Conservation (phyloP, 2,329 filamentous ascomycete genomes). For the Arthrobotrys conoides region DNA sequence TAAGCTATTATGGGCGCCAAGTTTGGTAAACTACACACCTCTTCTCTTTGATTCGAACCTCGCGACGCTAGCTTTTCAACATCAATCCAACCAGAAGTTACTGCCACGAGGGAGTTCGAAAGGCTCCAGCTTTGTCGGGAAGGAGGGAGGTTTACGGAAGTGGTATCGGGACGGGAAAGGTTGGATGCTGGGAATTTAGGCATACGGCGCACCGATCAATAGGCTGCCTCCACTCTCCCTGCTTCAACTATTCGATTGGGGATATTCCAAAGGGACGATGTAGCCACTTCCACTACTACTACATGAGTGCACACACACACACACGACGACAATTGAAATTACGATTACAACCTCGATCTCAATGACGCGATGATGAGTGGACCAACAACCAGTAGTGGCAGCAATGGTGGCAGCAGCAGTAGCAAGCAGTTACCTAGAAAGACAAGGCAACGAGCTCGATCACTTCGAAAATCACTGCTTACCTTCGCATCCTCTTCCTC, state of each 20-base stretch:
- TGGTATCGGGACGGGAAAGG: conserved; percentile 18
- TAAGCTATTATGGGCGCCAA: background rate
- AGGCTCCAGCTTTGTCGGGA: background rate
- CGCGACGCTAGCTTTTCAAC: background rate
- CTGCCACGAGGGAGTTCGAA: conserved; percentile 26
- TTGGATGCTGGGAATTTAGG: conserved; percentile 33
- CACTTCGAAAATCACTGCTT: conserved; percentile 57
- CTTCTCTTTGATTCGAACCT: conserved; percentile 17
- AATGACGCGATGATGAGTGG: conserved; percentile 49
- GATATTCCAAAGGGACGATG: conserved; percentile 23
- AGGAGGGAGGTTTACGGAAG: background rate
- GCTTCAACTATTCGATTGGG: background rate
- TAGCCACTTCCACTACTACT: conserved; percentile 21
- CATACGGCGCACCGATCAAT: conserved; percentile 29
- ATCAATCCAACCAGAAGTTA: background rate
- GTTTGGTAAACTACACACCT: conserved; percentile 35
- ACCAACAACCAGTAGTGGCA: conserved; percentile 36
- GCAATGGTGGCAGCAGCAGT: background rate
- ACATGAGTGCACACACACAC: conserved; percentile 11
- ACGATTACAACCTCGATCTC: conserved; percentile 3
- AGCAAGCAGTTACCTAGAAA: conserved; percentile 56
- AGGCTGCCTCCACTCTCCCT: conserved; percentile 1
- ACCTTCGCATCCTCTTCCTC: conserved; percentile 53
- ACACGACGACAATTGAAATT: background rate
- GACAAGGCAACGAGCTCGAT: conserved; percentile 49